Evolutionary conservation across 176 grass and related monocot genomes (phyloP).

Genomic region (Avena insularis): DNA sequence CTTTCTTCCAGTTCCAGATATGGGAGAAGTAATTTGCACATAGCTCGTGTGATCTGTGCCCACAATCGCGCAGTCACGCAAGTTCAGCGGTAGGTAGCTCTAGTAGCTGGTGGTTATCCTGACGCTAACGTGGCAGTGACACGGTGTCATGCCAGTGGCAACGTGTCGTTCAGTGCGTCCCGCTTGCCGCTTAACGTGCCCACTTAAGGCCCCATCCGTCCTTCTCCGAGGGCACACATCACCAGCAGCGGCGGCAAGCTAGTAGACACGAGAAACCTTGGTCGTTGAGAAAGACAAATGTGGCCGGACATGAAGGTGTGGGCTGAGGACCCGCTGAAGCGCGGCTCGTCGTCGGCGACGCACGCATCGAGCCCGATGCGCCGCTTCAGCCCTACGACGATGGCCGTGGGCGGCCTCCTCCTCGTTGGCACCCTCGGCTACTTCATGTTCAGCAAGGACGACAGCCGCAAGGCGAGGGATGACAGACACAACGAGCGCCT

Average conservation of each 20-base stretch:
- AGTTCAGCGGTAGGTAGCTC: too few relatives aligned
- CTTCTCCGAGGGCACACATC: not conserved
- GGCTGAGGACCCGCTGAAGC: conserved; percentile 52
- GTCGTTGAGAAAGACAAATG: conserved; percentile 2
- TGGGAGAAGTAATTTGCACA: too few relatives aligned
- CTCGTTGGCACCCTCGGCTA: conserved; percentile 53
- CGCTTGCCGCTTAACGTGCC: conserved; percentile 19
- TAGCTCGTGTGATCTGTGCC: too few relatives aligned
- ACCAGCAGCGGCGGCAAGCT: not conserved
- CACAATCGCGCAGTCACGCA: too few relatives aligned
- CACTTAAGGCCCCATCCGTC: conserved; percentile 28
- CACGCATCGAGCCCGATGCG: conserved; percentile 36
- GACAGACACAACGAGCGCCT: conserved; percentile 31
- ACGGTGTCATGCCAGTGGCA: too few relatives aligned
- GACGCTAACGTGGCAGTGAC: too few relatives aligned
- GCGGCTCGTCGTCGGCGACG: not conserved
- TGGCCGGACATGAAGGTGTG: conserved; percentile 53
- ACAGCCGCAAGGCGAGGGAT: not conserved
- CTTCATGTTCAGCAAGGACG: conserved; percentile 56
- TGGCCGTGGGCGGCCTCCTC: conserved; percentile 53
- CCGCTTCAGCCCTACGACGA: conserved; percentile 58
- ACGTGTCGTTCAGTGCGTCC: too few relatives aligned
- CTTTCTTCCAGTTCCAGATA: too few relatives aligned
- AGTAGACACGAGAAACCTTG: not conserved
- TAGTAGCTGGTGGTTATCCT: too few relatives aligned